Evolutionary conservation across 192 early-diverging fungal species (phyloP).

Genomic region (Umbelopsis ramanniana): DNA sequence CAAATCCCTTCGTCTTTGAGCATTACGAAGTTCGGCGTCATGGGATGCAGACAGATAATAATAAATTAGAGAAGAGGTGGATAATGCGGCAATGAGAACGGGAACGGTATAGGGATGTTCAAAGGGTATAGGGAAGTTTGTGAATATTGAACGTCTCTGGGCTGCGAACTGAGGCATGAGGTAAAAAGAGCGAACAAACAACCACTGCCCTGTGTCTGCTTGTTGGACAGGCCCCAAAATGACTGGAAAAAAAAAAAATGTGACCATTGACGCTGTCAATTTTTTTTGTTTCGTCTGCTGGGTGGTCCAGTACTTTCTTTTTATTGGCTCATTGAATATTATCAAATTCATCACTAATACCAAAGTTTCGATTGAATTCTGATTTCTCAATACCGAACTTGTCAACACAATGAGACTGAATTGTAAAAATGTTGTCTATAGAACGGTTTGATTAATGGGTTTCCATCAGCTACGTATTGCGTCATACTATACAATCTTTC

Average conservation of each 20-base stretch:
- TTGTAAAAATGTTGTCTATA: constrained; percentile 79
- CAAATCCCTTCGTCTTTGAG: constrained; percentile 25
- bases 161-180: constrained; percentile 24
- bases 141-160: constrained; percentile 16
- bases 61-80: constrained; percentile 34
- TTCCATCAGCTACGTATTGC: background rate
- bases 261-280: constrained; percentile 19
- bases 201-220: background rate
- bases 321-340: constrained; percentile 48
- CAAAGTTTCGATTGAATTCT: constrained; percentile 69
- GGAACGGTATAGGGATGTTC: constrained; percentile 42
- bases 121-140: constrained; percentile 44
- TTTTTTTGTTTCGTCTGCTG: background rate
- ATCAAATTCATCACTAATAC: constrained; percentile 77
- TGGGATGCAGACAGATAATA: constrained; percentile 37
- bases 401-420: constrained; percentile 76
- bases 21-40: constrained; percentile 33
- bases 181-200: background rate
- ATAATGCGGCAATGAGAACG: constrained; percentile 23
- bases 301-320: background rate
- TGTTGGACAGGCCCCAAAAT: background rate
- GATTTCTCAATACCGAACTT: constrained; percentile 67
- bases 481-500: background rate
- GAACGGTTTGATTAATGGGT: background rate
- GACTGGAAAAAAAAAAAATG: constrained; percentile 9